Evolutionary conservation across 805 yeast genomes (phyloP), one percentile per base, ranked within the genome.

Genomic region (Nakazawaea wyomingensis): DNA sequence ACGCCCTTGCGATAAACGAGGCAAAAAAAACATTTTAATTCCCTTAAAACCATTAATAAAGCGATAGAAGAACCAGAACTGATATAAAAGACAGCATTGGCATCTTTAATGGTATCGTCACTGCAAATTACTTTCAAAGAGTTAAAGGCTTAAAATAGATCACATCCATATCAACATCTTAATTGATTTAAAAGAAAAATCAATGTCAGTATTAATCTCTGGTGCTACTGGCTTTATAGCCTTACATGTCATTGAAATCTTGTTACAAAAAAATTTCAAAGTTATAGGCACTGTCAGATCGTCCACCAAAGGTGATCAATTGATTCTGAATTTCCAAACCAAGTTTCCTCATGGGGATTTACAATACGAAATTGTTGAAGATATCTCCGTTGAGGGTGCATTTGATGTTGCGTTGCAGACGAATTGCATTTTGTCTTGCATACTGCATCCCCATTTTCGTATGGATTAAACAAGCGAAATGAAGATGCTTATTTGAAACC

Each of bases 141-240:
- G n/a, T n/a, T n/a, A n/a, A n/a, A n/a, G n/a, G n/a, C n/a, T n/a
- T n/a, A n/a, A n/a, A n/a, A n/a, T n/a, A n/a, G n/a, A n/a, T n/a
- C n/a, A n/a, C n/a, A n/a, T n/a, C n/a, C n/a, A n/a, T n/a, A n/a
- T n/a, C n/a, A n/a, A n/a, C n/a, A n/a, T n/a, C n/a, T n/a, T n/a
- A n/a, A n/a, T n/a, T n/a, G n/a, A n/a, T n/a, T n/a, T n/a, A n/a
- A n/a, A n/a, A n/a, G n/a, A n/a, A n/a, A n/a, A n/a, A n/a, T n/a
- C n/a, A n/a, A n/a, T n/a, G n/a, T n/a, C 48, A 27, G 74, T 71
- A 32, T 66, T 74, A 39, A 68, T 76, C 29, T 63, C 80, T 2
- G 81, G 82, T 26, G 78, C 78, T 10, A 61, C 72, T 3, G 82
- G 81, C 10, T 76, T 65, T 50, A 67, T 77, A 47, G 80, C 81